Conservation (phyloP, 805 yeast genomes). For the Yarrowia alimentaria region DNA sequence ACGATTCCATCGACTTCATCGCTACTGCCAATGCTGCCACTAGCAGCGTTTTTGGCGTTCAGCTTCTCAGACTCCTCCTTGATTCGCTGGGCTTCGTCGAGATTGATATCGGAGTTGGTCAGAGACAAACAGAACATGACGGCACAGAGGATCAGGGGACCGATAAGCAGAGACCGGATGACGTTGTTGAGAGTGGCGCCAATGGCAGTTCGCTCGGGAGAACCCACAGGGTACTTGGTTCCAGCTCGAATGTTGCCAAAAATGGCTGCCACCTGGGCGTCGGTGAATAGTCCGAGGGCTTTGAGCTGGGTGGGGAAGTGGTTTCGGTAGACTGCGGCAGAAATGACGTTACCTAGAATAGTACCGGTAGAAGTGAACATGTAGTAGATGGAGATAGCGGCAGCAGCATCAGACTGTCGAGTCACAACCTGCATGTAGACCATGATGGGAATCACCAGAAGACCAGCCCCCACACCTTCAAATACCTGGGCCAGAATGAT, state of each 20-base stretch:
- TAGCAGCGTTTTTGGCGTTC: too few relatives aligned
- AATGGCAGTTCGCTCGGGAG: conserved; percentile 4
- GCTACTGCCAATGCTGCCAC: too few relatives aligned
- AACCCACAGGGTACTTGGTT: not conserved
- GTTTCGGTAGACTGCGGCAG: conserved; percentile 27
- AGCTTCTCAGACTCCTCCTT: conserved; percentile 18
- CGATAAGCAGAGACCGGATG: conserved; percentile 7
- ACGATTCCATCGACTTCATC: not conserved
- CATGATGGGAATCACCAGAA: conserved; percentile 4
- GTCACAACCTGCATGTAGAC: conserved; percentile 25
- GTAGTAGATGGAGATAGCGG: conserved; percentile 24
- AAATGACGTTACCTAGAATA: conserved; percentile 28
- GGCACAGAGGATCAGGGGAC: conserved; percentile 7
- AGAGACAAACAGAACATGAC: conserved; percentile 2
- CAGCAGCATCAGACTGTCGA: conserved; percentile 25
- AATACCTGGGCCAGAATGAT: conserved; percentile 15
- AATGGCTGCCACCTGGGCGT: not conserved
- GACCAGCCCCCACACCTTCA: conserved; percentile 15
- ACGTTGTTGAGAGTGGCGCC: conserved; percentile 11
- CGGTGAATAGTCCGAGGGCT: not conserved
- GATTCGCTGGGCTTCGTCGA: conserved; percentile 16
- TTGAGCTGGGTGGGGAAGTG: conserved; percentile 8
- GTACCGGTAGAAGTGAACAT: conserved; percentile 25
- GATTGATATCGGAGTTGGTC: conserved; percentile 9
- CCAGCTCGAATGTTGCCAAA: conserved; percentile 3